Conservation (phyloP, 2,329 filamentous ascomycete species). For the Epichloe typhina region DNA sequence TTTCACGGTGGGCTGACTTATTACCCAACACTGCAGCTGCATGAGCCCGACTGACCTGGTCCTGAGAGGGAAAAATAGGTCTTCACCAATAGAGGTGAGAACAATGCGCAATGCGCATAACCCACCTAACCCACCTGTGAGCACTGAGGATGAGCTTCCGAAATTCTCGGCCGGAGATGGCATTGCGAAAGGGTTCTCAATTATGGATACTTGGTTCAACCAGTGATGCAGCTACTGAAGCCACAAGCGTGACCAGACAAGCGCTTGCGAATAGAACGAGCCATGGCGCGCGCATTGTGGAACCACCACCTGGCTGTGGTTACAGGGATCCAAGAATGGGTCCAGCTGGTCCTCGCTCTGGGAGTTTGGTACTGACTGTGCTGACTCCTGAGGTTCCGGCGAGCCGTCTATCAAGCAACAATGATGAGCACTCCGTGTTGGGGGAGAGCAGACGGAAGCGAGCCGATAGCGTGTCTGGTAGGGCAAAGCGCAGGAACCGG, state of each 20-base stretch:
- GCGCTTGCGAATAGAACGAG: background rate
- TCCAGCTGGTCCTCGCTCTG: background rate
- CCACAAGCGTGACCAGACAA: slow-evolving; percentile 2
- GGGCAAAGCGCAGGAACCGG: background rate
- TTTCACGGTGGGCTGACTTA: slow-evolving; percentile 1
- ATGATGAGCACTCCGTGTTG: too few species aligned
- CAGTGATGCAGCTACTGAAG: slow-evolving; percentile 1
- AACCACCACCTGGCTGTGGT: background rate
- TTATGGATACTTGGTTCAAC: background rate
- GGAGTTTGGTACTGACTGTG: background rate
- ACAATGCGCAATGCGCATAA: background rate
- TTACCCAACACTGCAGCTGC: slow-evolving; percentile 6
- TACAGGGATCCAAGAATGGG: background rate
- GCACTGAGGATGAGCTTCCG: too few species aligned
- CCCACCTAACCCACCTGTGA: too few species aligned
- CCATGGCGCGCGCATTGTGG: background rate
- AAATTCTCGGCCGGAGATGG: background rate
- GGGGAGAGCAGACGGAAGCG: background rate
- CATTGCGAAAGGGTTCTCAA: background rate
- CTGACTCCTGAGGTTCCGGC: too few species aligned
- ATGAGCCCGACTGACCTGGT: slow-evolving; percentile 9
- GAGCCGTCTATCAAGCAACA: too few species aligned
- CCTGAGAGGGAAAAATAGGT: slow-evolving; percentile 4
- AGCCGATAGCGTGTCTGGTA: background rate
- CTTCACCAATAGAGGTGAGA: slow-evolving; percentile 1